Evolutionary conservation across 768 basidiomycete genomes (phyloP).

Genomic region (Hygrophorus russula): DNA sequence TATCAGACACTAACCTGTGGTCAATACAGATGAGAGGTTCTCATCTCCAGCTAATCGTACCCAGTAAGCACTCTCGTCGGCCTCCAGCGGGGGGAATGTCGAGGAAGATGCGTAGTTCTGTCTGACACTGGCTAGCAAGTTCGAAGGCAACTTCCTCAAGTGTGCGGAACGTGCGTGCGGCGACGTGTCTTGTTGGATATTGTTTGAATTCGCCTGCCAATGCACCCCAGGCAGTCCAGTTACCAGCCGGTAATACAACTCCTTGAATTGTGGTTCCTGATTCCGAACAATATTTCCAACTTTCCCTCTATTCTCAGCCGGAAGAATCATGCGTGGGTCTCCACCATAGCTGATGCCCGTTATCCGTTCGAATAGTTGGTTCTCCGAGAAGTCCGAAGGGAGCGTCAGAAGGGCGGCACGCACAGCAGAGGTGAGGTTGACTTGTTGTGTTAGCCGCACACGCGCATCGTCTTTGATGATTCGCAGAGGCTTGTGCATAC

Average conservation of each 20-base stretch:
- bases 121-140: slow-evolving; percentile 47
- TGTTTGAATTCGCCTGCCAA: slow-evolving; percentile 42
- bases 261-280: slow-evolving; percentile 75
- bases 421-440: slow-evolving; percentile 85
- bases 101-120: slow-evolving; percentile 31
- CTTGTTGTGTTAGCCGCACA: slow-evolving; percentile 84
- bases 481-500: slow-evolving; percentile 95
- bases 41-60: slow-evolving; percentile 56
- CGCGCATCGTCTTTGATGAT: slow-evolving; percentile 91
- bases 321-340: slow-evolving; percentile 89
- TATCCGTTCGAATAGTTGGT: slow-evolving; percentile 74
- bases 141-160: slow-evolving; percentile 67
- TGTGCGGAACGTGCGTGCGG: slow-evolving; percentile 61
- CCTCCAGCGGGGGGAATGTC: slow-evolving; percentile 28
- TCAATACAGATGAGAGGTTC: slow-evolving; percentile 39
- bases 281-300: slow-evolving; percentile 86
- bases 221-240: slow-evolving; percentile 72
- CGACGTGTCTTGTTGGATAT: slow-evolving; percentile 66
- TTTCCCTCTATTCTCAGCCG: slow-evolving; percentile 90
- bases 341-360: slow-evolving; percentile 81
- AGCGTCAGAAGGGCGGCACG: slow-evolving; percentile 84
- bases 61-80: slow-evolving; percentile 73
- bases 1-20: slow-evolving; percentile 31
- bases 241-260: slow-evolving; percentile 74
- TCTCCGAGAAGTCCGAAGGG: slow-evolving; percentile 72